Base-by-base conservation (phyloP, 306 rosid species). In the Cyamopsis tetragonoloba region DNA sequence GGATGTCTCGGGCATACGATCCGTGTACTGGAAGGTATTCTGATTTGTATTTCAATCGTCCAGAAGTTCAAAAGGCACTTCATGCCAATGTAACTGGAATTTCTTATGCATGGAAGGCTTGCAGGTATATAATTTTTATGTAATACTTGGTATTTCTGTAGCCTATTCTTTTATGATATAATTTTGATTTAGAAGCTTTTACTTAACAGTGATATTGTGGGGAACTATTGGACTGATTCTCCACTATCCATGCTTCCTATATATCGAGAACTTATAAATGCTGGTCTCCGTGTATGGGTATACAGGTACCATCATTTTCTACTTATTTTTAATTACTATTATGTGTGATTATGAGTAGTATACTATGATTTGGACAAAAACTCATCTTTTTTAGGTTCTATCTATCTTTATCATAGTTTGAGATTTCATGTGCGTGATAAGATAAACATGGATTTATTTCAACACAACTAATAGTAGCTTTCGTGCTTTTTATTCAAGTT, bases 1-100 rank as follows among this genome's bases (percentile, higher is more conserved):
- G 99, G 97, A 90, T 90, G 96, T 90, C 86, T 23, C 76, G 92
- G 75, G 96, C 89, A 50, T 90, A 95, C 19, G 99, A 95, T 85
- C 99, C 99, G 5, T 95, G 99, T 77, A 83, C 97, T 0, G 95
- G 85, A 79, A 86, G 99, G 83, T 55, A 86, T 62, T 86, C 99
- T 2, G 77, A 77, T 34, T 69, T 46, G 77, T 95, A 95, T 78
- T 95, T 85, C 85, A 95, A 95, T 71, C 91, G 14, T 61, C 99
- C 97, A 7, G 92, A 85, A 32, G 97, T 95, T 86, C 99, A 90
- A 78, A 76, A 82, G 77, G 96, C 99, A 55, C 66, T 95, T 60
- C 97, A 88, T 85, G 97, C 97, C 77, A 95, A 95, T 79, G 79
- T 87, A 28, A 90, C 99, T 24, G 75, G 72, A 44, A 50, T 95